Evolutionary conservation across 2,329 filamentous ascomycete genomes (phyloP).

Genomic region (Beauveria sp.): DNA sequence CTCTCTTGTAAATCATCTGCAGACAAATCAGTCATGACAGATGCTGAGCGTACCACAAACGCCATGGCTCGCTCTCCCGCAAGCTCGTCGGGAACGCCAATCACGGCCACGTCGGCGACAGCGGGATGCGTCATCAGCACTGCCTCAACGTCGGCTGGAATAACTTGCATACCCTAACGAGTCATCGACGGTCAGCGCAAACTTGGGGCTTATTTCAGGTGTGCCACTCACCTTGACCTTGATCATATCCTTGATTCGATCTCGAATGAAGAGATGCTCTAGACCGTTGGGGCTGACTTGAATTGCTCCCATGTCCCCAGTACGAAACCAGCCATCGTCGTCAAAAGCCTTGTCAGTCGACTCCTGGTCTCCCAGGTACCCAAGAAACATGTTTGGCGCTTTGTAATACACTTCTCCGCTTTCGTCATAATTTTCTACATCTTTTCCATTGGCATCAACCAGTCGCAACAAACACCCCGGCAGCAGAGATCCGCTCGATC

Average conservation of each 20-base stretch:
- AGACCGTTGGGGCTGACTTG: background rate
- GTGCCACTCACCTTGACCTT: slow-evolving; percentile 10
- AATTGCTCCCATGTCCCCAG: slow-evolving; percentile 6
- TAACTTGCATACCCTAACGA: slow-evolving; percentile 8
- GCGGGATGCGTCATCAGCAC: background rate
- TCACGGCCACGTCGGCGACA: slow-evolving; percentile 2
- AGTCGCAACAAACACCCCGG: slow-evolving; percentile 3
- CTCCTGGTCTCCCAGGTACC: slow-evolving; percentile 1
- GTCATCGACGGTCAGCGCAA: background rate
- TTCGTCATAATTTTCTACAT: background rate
- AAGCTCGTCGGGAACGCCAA: slow-evolving; percentile 7
- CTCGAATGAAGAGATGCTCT: slow-evolving; percentile 7
- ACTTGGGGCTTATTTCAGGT: background rate
- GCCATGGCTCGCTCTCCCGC: slow-evolving; percentile 9
- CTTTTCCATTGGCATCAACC: background rate
- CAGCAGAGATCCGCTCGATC: slow-evolving; percentile 8
- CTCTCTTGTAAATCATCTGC: slow-evolving; percentile 3
- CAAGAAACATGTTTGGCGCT: slow-evolving; percentile 1
- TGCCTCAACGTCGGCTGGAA: slow-evolving; percentile 1
- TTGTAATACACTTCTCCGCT: slow-evolving; percentile 5
- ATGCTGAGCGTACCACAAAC: slow-evolving; percentile 3
- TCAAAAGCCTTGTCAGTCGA: background rate
- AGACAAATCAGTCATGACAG: background rate
- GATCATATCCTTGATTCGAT: slow-evolving; percentile 10
- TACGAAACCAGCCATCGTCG: slow-evolving; percentile 3